These are phyloP conservation scores for Darksidea phi DNA, from an alignment of 495 filamentous ascomycete genomes.

Conservation along the genomic window DNA sequence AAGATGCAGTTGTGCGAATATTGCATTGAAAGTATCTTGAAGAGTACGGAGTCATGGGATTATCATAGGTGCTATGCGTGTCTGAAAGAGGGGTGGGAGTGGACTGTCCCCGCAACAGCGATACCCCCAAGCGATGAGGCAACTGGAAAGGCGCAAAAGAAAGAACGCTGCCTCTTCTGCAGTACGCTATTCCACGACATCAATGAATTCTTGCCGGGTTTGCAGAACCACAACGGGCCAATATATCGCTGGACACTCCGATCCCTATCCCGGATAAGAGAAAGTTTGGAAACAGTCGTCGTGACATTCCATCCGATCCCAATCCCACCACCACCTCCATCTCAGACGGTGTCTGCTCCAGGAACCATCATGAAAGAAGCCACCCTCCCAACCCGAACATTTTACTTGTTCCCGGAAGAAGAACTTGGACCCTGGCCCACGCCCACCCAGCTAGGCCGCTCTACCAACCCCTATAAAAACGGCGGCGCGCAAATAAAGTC, in stretches of 20 bases:
- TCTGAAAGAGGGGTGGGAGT: not conserved
- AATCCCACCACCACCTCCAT: not conserved
- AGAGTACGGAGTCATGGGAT: not conserved
- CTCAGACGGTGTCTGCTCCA: too few relatives aligned
- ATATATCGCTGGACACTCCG: slow-evolving; percentile 19
- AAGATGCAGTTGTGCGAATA: not conserved
- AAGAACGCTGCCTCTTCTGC: slow-evolving; percentile 4
- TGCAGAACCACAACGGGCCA: slow-evolving; percentile 7
- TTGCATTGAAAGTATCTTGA: not conserved
- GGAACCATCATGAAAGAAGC: not conserved
- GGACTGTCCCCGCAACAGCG: not conserved
- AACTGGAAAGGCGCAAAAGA: too few relatives aligned
- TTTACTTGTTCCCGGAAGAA: slow-evolving; percentile 23
- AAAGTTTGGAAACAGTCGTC: slow-evolving; percentile 14
- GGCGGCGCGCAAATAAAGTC: not conserved
- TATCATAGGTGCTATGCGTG: not conserved
- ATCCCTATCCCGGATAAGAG: slow-evolving; percentile 1
- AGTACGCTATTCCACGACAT: not conserved
- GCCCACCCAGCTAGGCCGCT: not conserved
- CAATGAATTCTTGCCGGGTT: not conserved
- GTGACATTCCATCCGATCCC: slow-evolving; percentile 20
- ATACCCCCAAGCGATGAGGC: too few relatives aligned
- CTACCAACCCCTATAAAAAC: not conserved
- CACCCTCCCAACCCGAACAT: slow-evolving; percentile 2
- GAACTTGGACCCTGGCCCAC: not conserved